These are phyloP conservation scores for Solanum chilense DNA, from an alignment of 257 asterid genomes.

Conservation along the genomic window DNA sequence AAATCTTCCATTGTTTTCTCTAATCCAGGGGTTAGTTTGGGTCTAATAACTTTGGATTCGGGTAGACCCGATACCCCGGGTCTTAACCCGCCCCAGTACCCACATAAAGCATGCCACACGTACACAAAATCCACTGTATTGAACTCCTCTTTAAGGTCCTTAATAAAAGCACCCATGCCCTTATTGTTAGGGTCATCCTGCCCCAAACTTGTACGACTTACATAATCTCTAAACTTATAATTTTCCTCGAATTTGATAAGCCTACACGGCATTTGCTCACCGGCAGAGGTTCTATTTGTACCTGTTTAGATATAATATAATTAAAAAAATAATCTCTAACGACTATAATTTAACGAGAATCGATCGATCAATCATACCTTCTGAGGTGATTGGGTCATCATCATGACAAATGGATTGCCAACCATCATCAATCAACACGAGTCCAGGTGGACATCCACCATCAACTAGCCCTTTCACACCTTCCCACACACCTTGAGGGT, in stretches of 20 bases:
- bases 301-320: neutral
- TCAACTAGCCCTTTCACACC: constrained; percentile 77
- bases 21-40: constrained; percentile 69
- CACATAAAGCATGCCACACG: constrained; percentile 94
- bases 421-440: constrained; percentile 82
- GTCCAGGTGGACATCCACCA: constrained; percentile 94
- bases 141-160: constrained; percentile 53
- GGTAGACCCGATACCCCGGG: constrained; percentile 54
- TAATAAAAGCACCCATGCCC: constrained; percentile 80
- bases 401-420: constrained; percentile 97
- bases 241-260: constrained; percentile 66
- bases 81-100: constrained; percentile 94
- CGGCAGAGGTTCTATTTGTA: constrained; percentile 73
- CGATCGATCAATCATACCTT: constrained; percentile 23
- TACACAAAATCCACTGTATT: constrained; percentile 64
- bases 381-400: constrained; percentile 62
- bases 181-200: constrained; percentile 20
- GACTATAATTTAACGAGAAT: neutral
- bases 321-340: neutral
- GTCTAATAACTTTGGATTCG: constrained; percentile 44
- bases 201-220: constrained; percentile 30
- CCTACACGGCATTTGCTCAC: constrained; percentile 96
- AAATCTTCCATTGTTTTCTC: constrained; percentile 87
- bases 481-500: constrained; percentile 79
- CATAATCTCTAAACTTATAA: constrained; percentile 65